phyloP scores from a whole-genome alignment of 1,284 basidiomycete species.

The Farysia itapuensis region DNA sequence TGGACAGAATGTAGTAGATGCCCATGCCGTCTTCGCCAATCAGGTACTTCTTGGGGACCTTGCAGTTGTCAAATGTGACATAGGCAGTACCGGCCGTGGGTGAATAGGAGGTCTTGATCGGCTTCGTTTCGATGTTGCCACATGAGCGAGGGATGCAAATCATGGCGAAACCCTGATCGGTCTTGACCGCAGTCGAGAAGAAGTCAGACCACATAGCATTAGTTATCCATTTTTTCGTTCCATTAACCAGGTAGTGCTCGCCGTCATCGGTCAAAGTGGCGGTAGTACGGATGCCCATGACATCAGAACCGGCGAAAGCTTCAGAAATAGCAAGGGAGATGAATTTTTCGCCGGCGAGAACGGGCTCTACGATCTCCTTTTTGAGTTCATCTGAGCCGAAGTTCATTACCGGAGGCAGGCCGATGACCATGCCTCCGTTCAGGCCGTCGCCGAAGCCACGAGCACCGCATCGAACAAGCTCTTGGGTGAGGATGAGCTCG shows the following conservation, averaged over 20 bases:
- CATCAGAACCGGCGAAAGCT: conserved; percentile 88
- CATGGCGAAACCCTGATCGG: conserved; percentile 78
- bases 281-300: conserved; percentile 69
- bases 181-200: conserved; percentile 63
- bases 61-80: conserved; percentile 83
- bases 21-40: conserved; percentile 81
- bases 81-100: conserved; percentile 69
- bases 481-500: conserved; percentile 79
- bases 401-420: conserved; percentile 68
- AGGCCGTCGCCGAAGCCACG: conserved; percentile 64
- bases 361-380: conserved; percentile 75
- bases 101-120: conserved; percentile 68
- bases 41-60: conserved; percentile 81
- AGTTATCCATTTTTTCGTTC: conserved; percentile 77
- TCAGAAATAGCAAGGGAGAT: conserved; percentile 81
- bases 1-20: conserved; percentile 70
- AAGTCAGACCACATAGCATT: conserved; percentile 69
- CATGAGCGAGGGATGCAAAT: conserved; percentile 68
- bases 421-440: conserved; percentile 62
- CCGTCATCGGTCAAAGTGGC: conserved; percentile 82
- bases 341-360: conserved; percentile 80
- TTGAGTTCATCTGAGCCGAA: conserved; percentile 78
- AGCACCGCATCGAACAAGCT: conserved; percentile 74
- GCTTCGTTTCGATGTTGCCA: conserved; percentile 74
- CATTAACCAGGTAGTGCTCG: conserved; percentile 63